Evolutionary conservation across 352 stramenopile species (phyloP).

Genomic region (Globisporangium apiculatum): DNA sequence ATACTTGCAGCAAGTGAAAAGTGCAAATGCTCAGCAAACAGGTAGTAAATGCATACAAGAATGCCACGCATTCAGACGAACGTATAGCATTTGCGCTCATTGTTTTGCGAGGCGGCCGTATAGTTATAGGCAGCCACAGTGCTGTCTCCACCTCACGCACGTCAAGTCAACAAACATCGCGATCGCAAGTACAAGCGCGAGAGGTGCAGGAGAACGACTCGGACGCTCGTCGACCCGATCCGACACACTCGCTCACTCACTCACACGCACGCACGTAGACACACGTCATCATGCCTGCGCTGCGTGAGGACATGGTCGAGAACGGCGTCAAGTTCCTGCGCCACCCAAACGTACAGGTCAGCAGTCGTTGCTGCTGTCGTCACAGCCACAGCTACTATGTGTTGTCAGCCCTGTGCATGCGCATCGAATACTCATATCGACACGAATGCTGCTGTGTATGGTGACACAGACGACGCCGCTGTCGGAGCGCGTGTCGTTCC

Average conservation of each 20-base stretch:
- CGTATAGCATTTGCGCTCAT: not conserved
- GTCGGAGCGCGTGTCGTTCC: constrained; percentile 68
- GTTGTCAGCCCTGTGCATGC: not conserved
- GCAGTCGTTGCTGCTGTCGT: not conserved
- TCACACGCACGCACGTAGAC: too few relatives aligned
- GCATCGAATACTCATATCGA: not conserved
- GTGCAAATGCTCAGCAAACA: not conserved
- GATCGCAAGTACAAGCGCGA: constrained; percentile 1
- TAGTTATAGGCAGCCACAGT: not conserved
- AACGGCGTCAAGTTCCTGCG: constrained; percentile 80
- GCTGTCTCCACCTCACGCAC: constrained; percentile 2
- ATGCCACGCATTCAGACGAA: not conserved
- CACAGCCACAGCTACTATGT: not conserved
- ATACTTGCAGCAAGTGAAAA: not conserved
- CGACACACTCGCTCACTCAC: too few relatives aligned
- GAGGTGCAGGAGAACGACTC: too few relatives aligned
- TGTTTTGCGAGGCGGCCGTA: not conserved
- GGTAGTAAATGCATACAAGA: not conserved
- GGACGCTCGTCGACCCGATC: too few relatives aligned
- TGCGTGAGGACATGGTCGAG: constrained; percentile 46
- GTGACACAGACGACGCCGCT: constrained; percentile 41
- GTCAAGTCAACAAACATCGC: constrained; percentile 12
- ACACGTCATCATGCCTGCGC: not conserved
- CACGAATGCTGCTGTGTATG: constrained; percentile 2
- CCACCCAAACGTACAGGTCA: constrained; percentile 73